phyloP scores from a whole-genome alignment of 2,329 filamentous ascomycete genomes.

The Neodidymelliopsis sp. region DNA sequence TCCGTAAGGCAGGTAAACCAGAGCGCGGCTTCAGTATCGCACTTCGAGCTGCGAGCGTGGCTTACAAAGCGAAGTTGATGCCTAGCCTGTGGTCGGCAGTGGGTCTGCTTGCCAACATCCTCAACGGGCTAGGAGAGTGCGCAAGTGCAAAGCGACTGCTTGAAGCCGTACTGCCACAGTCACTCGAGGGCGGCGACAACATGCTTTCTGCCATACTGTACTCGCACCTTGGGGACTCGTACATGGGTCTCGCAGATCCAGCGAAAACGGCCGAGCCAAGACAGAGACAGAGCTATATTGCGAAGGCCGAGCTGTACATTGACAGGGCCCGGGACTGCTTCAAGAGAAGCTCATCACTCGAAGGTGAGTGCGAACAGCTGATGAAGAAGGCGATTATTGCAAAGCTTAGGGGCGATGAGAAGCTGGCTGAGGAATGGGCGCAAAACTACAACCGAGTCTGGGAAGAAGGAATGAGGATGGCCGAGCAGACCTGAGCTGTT shows the following conservation, averaged over 20 bases:
- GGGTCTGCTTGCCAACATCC: constrained; percentile 70
- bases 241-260: constrained; percentile 77
- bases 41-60: constrained; percentile 76
- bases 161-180: constrained; percentile 73
- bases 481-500: constrained; percentile 12
- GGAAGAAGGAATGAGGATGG: constrained; percentile 36
- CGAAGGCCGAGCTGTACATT: constrained; percentile 45
- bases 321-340: constrained; percentile 57
- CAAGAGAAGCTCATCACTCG: constrained; percentile 70
- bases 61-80: constrained; percentile 73
- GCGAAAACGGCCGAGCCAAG: constrained; percentile 24
- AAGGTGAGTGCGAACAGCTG: constrained; percentile 78
- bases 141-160: constrained; percentile 70
- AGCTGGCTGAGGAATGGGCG: constrained; percentile 47
- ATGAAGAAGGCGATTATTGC: constrained; percentile 83
- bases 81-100: constrained; percentile 77
- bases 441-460: constrained; percentile 47
- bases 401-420: constrained; percentile 63
- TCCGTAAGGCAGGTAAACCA: constrained; percentile 71
- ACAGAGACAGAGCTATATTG: constrained; percentile 31
- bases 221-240: constrained; percentile 74
- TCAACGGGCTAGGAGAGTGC: constrained; percentile 76
- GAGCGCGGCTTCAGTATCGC: constrained; percentile 79
- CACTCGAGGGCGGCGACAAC: constrained; percentile 72
- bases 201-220: constrained; percentile 72